Conservation (phyloP, 1,284 basidiomycete species). For the Trichosporon faecale region DNA sequence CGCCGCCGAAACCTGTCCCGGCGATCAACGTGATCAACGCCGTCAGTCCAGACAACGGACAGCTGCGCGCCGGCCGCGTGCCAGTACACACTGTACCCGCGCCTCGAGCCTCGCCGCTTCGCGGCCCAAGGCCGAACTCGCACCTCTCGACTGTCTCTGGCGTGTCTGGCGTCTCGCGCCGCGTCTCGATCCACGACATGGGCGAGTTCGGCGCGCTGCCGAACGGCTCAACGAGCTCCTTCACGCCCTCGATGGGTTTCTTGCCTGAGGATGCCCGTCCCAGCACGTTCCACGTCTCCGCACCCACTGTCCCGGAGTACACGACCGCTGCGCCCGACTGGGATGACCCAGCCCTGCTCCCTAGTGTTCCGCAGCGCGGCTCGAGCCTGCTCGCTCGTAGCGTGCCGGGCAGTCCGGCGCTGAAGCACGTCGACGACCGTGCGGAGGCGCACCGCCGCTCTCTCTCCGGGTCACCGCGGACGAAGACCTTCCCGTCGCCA, state of each 20-base stretch:
- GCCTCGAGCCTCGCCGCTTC: neutral
- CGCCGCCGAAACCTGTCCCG: neutral
- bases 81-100: neutral
- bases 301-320: neutral
- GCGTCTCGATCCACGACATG: neutral
- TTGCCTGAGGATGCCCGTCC: too few relatives aligned
- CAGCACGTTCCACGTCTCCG: neutral
- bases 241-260: neutral
- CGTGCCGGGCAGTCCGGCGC: neutral
- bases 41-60: neutral
- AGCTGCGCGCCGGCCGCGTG: neutral
- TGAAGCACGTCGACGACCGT: neutral
- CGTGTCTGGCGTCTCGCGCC: neutral
- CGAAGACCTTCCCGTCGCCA: neutral
- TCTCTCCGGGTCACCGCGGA: neutral
- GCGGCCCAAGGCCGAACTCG: neutral
- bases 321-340: neutral
- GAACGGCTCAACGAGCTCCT: neutral
- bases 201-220: neutral
- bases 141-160: neutral
- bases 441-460: neutral
- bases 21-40: neutral
- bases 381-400: neutral
- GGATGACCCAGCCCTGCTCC: neutral
- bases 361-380: neutral